A percentile compares a stretch with the other conserved stretches of the same genome.
Evolutionary conservation across 345 rosid genomes (phyloP).

Genomic region (Erucastrum elatum): DNA sequence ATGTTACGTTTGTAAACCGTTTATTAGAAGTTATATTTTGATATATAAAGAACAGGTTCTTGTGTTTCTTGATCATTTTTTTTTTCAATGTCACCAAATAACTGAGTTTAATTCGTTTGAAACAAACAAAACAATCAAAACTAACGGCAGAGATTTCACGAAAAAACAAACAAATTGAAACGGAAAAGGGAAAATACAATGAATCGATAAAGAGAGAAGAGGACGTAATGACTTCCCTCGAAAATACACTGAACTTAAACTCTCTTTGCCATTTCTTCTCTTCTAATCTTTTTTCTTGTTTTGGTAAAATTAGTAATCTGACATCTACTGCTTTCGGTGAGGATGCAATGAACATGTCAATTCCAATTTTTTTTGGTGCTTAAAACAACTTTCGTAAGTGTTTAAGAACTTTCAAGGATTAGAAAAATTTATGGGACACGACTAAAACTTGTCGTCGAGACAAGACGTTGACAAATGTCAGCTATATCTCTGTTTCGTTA

Average conservation of each 20-base stretch:
- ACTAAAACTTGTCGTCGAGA: constrained; percentile 1
- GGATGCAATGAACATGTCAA: constrained; percentile 36
- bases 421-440: constrained; percentile 14
- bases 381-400: constrained; percentile 17
- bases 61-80: neutral
- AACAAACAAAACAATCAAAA: neutral
- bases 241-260: constrained; percentile 38
- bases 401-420: constrained; percentile 28
- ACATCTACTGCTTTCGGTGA: constrained; percentile 32
- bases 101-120: neutral
- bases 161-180: neutral
- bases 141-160: neutral
- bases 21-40: neutral
- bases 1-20: neutral
- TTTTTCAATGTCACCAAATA: neutral
- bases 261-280: constrained; percentile 4
- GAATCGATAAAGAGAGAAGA: constrained; percentile 16
- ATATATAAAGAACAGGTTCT: neutral
- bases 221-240: constrained; percentile 19
- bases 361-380: constrained; percentile 1
- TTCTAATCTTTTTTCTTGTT: neutral
- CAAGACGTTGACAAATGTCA: constrained; percentile 26
- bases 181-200: constrained; percentile 15
- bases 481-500: constrained; percentile 22
- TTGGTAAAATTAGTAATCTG: constrained; percentile 19